Evolutionary conservation across 2,329 filamentous ascomycete species (phyloP), one percentile per base, ranked within the genome.

Genomic region (Microcera coccophila): DNA sequence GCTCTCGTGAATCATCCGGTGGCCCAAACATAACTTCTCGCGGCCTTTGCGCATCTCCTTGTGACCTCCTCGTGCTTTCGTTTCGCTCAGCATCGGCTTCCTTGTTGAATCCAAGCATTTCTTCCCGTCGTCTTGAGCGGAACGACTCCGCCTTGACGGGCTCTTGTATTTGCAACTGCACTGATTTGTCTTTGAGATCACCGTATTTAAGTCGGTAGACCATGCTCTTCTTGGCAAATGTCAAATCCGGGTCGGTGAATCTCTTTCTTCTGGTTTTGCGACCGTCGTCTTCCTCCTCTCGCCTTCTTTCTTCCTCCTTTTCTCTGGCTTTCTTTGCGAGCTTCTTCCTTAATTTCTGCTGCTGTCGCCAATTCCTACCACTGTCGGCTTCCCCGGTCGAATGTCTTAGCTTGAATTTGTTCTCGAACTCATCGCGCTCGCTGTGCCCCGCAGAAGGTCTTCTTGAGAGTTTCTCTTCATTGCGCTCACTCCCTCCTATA

Each of bases 191-290:
- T 36, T 60, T 64, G 8, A 63, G 50, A 12, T 55, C 52, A 4
- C 73, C 76, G 39, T 70, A 66, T 53, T 76, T 78, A 45, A 76
- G 57, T 53, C 74, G 65, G 41, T 77, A 79, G 2, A 81, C 77
- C 14, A 79, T 47, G 49, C 78, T 82, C 35, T 63, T 70, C 62
- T 77, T 78, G 15, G 77, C 79, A 54, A 79, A 78, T 1, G 57
- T 48, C 15, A 61, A 66, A 2, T 70, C 62, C 1, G 73, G 70
- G 45, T 81, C 71, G 37, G 73, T 62, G 54, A 82, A 81, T 4
- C 78, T 69, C 24, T 73, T 70, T 36, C 66, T 64, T 33, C 78
- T 69, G 5, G 76, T 70, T 54, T 71, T 67, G 3, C 67, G 64
- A 14, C 62, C 62, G 2, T 45, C 45, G 3, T 62, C 60, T 7